A percentile compares a stretch with the other conserved stretches of the same genome.
Evolutionary conservation across 208 protist genomes (phyloP).

Genomic region (Angomonas ambiguus): DNA sequence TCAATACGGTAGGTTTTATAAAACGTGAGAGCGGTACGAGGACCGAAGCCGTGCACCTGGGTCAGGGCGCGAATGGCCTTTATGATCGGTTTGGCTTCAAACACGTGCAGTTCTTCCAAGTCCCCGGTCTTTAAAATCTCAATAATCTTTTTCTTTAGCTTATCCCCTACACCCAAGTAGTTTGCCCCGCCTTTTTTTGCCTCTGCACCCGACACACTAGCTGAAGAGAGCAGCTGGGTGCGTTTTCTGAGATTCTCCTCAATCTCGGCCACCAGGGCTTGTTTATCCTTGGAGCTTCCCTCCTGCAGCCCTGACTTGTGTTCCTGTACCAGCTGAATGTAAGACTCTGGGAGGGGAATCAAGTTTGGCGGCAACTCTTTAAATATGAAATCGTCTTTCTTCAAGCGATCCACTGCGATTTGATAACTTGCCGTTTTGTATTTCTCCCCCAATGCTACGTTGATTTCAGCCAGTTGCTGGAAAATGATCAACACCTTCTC

Average conservation of each 20-base stretch:
- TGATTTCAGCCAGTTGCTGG: conserved; percentile 72
- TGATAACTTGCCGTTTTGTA: conserved; percentile 77
- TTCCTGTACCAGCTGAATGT: conserved; percentile 9
- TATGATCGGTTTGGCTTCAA: conserved; percentile 71
- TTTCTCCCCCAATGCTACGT: conserved; percentile 64
- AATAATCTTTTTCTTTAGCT: conserved; percentile 67
- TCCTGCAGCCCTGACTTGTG: conserved; percentile 7
- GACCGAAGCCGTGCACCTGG: conserved; percentile 84
- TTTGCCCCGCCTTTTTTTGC: neutral
- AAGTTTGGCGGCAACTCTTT: conserved; percentile 68
- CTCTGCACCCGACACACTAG: neutral
- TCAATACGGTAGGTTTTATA: conserved; percentile 69
- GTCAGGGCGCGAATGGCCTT: conserved; percentile 73
- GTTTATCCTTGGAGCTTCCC: conserved; percentile 7
- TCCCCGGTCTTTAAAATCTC: conserved; percentile 80
- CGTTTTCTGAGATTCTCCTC: conserved; percentile 36
- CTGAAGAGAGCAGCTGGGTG: conserved; percentile 16
- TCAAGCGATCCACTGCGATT: conserved; percentile 50
- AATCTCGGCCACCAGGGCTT: conserved; percentile 20
- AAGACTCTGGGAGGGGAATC: conserved; percentile 40
- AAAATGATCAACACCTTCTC: conserved; percentile 74
- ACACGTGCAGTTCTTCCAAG: conserved; percentile 56
- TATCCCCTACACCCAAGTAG: conserved; percentile 53
- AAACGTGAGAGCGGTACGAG: conserved; percentile 65
- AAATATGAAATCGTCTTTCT: conserved; percentile 60